Percentiles rank a stretch among this genome's conserved stretches.
phyloP scores from a whole-genome alignment of 2,329 filamentous ascomycete genomes.

The Ophiostoma tasmaniense region DNA sequence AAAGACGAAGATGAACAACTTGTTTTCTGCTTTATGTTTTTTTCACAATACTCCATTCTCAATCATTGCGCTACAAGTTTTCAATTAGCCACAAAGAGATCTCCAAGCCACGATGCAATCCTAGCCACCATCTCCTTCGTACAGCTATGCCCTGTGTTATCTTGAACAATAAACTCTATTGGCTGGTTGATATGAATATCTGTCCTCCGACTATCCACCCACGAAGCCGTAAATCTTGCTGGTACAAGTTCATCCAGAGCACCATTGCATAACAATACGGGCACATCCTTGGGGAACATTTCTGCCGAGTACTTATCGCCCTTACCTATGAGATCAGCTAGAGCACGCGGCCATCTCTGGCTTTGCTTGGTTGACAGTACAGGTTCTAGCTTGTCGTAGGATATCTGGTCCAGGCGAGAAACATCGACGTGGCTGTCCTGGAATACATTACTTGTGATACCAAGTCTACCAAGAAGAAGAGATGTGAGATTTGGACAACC shows the following conservation, averaged over 20 bases:
- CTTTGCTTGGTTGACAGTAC: not conserved
- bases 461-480: not conserved
- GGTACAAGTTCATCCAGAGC: not conserved
- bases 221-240: not conserved
- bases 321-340: not conserved
- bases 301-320: not conserved
- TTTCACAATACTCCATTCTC: too few species aligned
- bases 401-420: not conserved
- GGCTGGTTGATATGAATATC: not conserved
- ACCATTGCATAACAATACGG: not conserved
- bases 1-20: too few species aligned
- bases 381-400: not conserved
- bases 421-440: not conserved
- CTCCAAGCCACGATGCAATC: not conserved
- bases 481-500: not conserved
- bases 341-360: not conserved
- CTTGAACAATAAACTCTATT: not conserved
- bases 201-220: not conserved
- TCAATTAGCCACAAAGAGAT: not conserved
- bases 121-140: not conserved
- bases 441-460: not conserved
- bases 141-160: not conserved
- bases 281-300: not conserved
- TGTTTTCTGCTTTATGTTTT: too few species aligned
- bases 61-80: too few species aligned